Evolutionary conservation across 768 basidiomycete species (phyloP).

Genomic region (Boletus sensibilis): DNA sequence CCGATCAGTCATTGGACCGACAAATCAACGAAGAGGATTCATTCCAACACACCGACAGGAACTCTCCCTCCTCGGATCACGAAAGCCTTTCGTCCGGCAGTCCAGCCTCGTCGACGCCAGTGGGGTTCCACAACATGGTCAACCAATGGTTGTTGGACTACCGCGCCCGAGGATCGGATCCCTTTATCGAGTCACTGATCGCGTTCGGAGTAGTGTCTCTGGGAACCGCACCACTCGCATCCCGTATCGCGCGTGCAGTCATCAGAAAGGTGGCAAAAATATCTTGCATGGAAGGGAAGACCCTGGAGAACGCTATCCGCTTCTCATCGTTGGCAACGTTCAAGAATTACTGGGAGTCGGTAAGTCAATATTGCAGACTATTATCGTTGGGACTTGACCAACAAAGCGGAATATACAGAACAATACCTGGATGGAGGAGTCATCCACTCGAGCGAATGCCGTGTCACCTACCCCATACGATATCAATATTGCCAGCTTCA

Average conservation of each 20-base stretch:
- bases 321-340: conserved; percentile 13
- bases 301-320: conserved; percentile 14
- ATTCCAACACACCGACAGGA: not conserved
- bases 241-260: conserved; percentile 16
- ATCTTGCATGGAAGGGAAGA: conserved; percentile 13
- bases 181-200: conserved; percentile 18
- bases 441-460: not conserved
- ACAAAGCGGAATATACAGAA: conserved; percentile 10
- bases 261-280: not conserved
- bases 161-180: conserved; percentile 11
- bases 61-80: conserved; percentile 7
- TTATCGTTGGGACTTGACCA: not conserved
- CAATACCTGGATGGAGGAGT: conserved; percentile 6
- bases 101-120: not conserved
- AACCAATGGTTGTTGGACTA: conserved; percentile 25
- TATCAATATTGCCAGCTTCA: conserved; percentile 32
- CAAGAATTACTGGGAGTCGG: conserved; percentile 15
- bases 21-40: not conserved
- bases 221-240: conserved; percentile 13
- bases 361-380: conserved; percentile 5
- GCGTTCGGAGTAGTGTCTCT: conserved; percentile 14
- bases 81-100: conserved; percentile 12
- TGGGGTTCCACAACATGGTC: conserved; percentile 16
- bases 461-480: conserved; percentile 14
- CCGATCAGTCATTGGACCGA: not conserved